phyloP scores from a whole-genome alignment of 331 rosid genomes.

The Rhamnella rubrinervis region DNA sequence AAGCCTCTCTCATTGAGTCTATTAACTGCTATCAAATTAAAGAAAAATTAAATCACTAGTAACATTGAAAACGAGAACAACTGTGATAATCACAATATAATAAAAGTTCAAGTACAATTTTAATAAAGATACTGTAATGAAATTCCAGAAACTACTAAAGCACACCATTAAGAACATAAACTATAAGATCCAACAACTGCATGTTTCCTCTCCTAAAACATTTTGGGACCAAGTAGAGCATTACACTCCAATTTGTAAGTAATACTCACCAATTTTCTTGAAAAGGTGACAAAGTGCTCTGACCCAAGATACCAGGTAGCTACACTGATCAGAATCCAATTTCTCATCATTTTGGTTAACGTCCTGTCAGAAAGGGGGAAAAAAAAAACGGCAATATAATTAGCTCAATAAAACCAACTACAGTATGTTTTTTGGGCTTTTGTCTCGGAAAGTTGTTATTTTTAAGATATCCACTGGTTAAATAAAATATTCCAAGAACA shows the following conservation, averaged over 20 bases:
- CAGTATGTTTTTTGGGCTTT: background rate
- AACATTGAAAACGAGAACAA: no score
- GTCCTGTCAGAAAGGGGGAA: conserved; percentile 41
- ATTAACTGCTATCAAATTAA: no score
- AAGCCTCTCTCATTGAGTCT: no score
- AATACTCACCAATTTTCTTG: conserved; percentile 56
- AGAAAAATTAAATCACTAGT: no score
- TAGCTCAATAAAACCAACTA: background rate
- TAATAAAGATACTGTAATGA: no score
- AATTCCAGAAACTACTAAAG: background rate
- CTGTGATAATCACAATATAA: no score
- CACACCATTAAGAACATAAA: background rate
- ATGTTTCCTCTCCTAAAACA: background rate
- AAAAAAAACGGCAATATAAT: background rate
- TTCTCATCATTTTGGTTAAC: conserved; percentile 34
- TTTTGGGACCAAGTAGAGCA: background rate
- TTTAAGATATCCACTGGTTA: no score
- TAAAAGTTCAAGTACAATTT: no score
- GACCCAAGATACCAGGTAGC: conserved; percentile 44
- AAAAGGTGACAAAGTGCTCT: conserved; percentile 76
- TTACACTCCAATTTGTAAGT: background rate
- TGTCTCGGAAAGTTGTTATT: no score
- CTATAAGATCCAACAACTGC: no score
- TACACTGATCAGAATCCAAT: conserved; percentile 49
- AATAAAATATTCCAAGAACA: no score